Conservation (phyloP, 106 monocot species). For the Acorus calamus region DNA sequence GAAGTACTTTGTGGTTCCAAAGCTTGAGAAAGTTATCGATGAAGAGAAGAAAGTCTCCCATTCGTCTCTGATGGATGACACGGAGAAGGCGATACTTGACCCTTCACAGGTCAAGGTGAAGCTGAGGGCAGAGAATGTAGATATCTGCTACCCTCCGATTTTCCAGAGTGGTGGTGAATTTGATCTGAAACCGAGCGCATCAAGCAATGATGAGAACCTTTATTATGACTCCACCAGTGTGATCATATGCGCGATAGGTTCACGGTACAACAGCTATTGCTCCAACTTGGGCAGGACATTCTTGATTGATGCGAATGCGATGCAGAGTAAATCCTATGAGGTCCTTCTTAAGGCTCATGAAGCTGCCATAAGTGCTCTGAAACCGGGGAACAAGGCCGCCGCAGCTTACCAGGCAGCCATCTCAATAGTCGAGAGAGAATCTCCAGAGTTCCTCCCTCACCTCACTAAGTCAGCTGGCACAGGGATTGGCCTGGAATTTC, state of each 20-base stretch:
- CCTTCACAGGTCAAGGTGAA: conserved; percentile 75
- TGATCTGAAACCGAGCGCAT: conserved; percentile 83
- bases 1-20: conserved; percentile 83
- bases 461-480: conserved; percentile 87
- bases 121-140: conserved; percentile 90
- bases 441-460: conserved; percentile 48
- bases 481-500: conserved; percentile 93
- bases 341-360: conserved; percentile 80
- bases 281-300: conserved; percentile 84
- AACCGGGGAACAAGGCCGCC: conserved; percentile 60
- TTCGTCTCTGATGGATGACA: conserved; percentile 74
- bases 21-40: conserved; percentile 85
- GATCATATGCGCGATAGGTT: conserved; percentile 81
- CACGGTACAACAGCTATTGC: conserved; percentile 86
- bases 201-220: conserved; percentile 79
- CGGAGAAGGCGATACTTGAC: conserved; percentile 71
- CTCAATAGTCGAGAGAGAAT: conserved; percentile 61
- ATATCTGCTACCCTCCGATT: conserved; percentile 96
- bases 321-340: conserved; percentile 77
- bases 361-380: conserved; percentile 49
- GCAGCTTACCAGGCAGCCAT: conserved; percentile 67
- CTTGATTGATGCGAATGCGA: conserved; percentile 60
- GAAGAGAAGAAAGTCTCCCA: conserved; percentile 80
- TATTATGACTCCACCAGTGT: conserved; percentile 87
- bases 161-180: conserved; percentile 96